A percentile compares a stretch with the other conserved stretches of the same genome.
These are phyloP conservation scores for Erythrophleum ivorense DNA, from an alignment of 331 rosid genomes.

Conservation along the genomic window DNA sequence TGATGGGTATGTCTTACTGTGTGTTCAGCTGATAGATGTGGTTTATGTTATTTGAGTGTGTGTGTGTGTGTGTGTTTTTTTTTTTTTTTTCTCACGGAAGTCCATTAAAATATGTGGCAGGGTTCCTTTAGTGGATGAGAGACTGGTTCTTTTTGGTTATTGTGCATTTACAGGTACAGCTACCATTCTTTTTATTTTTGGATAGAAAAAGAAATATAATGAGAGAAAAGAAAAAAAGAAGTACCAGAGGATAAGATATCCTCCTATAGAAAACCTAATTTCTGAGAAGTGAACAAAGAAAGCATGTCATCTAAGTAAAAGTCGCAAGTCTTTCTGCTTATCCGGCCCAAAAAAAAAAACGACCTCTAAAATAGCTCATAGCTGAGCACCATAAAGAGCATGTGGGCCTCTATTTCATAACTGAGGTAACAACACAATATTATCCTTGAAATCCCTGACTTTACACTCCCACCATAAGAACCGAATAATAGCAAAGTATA, in stretches of 20 bases:
- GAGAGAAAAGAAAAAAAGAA: background rate
- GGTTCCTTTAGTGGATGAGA: conserved; percentile 78
- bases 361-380: background rate
- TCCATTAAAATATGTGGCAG: conserved; percentile 56
- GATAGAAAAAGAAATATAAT: background rate
- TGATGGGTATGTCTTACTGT: conserved; percentile 75
- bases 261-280: background rate
- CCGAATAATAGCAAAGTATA: background rate
- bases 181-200: background rate
- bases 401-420: background rate
- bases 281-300: background rate
- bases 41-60: conserved; percentile 22
- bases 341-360: background rate
- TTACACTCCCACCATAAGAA: background rate
- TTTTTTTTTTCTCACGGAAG: conserved; percentile 29
- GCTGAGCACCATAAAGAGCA: background rate
- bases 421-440: background rate
- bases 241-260: background rate
- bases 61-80: too few relatives aligned
- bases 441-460: too few relatives aligned
- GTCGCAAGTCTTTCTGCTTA: background rate
- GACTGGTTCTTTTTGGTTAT: conserved; percentile 83
- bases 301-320: background rate
- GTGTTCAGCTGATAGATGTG: background rate
- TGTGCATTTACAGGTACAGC: conserved; percentile 70